Percentiles rank a stretch among this genome's conserved stretches.
Conservation (phyloP, 2,329 filamentous ascomycete genomes). For the Fusarium tanahbumbuense region DNA sequence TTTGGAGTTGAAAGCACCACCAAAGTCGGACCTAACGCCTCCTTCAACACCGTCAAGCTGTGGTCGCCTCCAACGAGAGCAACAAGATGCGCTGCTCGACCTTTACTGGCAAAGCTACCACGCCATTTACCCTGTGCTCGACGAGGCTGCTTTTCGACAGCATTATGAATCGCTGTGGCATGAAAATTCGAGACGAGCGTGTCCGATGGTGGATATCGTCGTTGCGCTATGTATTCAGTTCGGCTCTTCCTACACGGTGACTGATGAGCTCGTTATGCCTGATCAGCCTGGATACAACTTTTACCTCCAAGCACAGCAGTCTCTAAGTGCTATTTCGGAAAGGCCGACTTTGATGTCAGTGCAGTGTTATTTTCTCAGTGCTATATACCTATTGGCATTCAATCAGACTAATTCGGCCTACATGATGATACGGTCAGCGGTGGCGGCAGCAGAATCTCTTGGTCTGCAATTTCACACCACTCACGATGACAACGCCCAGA, state of each 20-base stretch:
- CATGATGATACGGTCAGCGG: conserved; percentile 29
- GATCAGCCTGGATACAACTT: conserved; percentile 55
- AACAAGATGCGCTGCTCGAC: conserved; percentile 61
- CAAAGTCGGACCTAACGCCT: neutral
- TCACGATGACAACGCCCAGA: neutral
- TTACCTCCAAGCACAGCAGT: conserved; percentile 59
- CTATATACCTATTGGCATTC: conserved; percentile 54
- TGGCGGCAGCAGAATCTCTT: conserved; percentile 35
- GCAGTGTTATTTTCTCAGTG: conserved; percentile 60
- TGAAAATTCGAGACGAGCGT: conserved; percentile 52
- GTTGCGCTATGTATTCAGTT: conserved; percentile 65
- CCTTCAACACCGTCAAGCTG: neutral
- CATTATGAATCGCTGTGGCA: conserved; percentile 44
- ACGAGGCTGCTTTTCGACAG: conserved; percentile 39
- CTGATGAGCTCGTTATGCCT: conserved; percentile 46
- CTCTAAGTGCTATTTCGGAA: conserved; percentile 57
- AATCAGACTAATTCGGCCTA: conserved; percentile 36
- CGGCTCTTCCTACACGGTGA: conserved; percentile 46
- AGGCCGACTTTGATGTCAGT: conserved; percentile 57
- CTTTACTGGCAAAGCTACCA: conserved; percentile 63
- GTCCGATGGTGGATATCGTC: conserved; percentile 64
- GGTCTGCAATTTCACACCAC: conserved; percentile 21
- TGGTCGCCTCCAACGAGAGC: conserved; percentile 49
- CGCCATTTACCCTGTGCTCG: conserved; percentile 52
- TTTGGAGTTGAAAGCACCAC: neutral